Evolutionary conservation across 2,329 filamentous ascomycete genomes (phyloP).

Genomic region (Elsinoe australis): DNA sequence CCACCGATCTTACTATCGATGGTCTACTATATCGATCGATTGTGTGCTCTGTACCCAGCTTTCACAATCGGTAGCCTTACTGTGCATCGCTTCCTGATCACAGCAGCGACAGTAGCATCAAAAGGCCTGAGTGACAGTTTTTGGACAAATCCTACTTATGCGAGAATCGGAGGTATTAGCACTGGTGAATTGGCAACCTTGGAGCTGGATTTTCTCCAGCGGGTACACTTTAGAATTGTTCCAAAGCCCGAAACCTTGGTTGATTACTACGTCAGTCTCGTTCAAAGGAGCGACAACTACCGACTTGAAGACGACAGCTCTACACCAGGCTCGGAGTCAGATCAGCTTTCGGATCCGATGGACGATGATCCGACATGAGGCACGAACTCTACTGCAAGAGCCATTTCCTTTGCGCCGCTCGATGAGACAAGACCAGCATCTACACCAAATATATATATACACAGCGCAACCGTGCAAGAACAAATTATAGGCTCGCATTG

Average conservation of each 20-base stretch:
- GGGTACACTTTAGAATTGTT: conserved; percentile 94
- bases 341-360: conserved; percentile 4
- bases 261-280: conserved; percentile 84
- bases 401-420: background rate
- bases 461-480: background rate
- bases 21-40: conserved; percentile 96
- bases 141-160: conserved; percentile 97
- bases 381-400: background rate
- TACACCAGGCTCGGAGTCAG: background rate
- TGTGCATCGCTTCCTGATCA: conserved; percentile 94
- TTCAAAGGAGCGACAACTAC: conserved; percentile 58
- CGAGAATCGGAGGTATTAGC: conserved; percentile 84
- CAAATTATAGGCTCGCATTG: conserved; percentile 24
- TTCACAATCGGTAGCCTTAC: conserved; percentile 96
- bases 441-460: too few species aligned
- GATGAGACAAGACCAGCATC: too few species aligned
- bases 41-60: conserved; percentile 84
- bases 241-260: conserved; percentile 88
- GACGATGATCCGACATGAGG: conserved; percentile 14
- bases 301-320: conserved; percentile 37
- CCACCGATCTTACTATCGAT: conserved; percentile 94
- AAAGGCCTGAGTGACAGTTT: conserved; percentile 96
- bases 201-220: conserved; percentile 85
- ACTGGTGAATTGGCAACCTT: conserved; percentile 81
- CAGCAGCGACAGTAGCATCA: conserved; percentile 86